These are phyloP conservation scores for Blastocystis sp. DNA, from an alignment of 352 stramenopile species.

Conservation along the genomic window DNA sequence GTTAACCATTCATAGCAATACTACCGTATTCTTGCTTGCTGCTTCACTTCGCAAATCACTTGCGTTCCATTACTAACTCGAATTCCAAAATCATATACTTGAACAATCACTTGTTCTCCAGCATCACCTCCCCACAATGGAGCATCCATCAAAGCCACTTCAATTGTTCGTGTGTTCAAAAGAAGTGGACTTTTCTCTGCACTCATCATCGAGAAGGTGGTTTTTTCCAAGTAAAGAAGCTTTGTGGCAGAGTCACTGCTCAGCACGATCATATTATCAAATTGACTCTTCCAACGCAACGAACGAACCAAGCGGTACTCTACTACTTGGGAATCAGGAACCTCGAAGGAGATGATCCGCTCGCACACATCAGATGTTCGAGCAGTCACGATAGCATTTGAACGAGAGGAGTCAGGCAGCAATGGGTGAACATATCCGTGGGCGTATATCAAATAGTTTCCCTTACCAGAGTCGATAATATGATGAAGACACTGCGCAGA, in stretches of 20 bases:
- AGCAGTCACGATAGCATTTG: not conserved
- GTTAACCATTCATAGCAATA: not conserved
- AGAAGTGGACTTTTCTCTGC: not conserved
- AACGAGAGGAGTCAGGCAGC: not conserved
- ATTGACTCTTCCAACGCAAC: not conserved
- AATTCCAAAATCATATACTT: slow-evolving; percentile 13
- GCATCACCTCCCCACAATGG: not conserved
- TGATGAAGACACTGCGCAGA: not conserved
- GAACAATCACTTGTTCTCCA: not conserved
- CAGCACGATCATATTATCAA: not conserved
- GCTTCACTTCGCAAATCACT: not conserved
- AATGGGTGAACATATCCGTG: not conserved
- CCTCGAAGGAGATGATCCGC: not conserved
- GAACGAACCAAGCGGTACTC: not conserved
- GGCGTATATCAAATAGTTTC: not conserved
- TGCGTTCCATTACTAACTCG: not conserved
- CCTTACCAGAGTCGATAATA: not conserved
- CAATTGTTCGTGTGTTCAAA: not conserved
- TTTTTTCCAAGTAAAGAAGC: not conserved
- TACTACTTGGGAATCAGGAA: not conserved
- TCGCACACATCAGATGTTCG: not conserved
- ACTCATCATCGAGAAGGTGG: not conserved
- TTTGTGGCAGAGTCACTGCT: not conserved
- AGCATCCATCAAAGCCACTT: not conserved
- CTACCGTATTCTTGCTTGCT: not conserved